Percentiles rank a stretch among this genome's conserved stretches.
These are phyloP conservation scores for Wickerhamomyces rabaulensis DNA, from an alignment of 805 yeast genomes.

Conservation along the genomic window DNA sequence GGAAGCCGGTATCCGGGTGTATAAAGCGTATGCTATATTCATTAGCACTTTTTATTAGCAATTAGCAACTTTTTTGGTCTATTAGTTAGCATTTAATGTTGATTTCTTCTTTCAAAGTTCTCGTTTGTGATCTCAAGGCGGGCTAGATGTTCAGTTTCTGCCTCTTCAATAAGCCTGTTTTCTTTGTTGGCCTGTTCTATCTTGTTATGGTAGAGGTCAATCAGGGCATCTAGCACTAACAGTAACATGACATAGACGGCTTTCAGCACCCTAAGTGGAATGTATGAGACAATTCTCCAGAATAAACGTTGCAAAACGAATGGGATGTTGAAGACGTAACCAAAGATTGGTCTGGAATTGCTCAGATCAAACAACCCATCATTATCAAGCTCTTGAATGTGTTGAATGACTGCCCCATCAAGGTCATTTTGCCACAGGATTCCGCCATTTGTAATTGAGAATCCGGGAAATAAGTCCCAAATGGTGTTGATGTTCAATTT, in stretches of 20 bases:
- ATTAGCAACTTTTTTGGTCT: neutral
- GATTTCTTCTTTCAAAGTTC: neutral
- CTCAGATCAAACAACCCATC: neutral
- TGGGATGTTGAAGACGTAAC: constrained; percentile 5
- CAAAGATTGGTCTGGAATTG: constrained; percentile 5
- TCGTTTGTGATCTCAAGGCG: neutral
- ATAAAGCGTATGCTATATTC: too few species aligned
- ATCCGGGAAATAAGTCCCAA: neutral
- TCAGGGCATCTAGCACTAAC: constrained; percentile 8
- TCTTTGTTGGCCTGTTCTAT: neutral
- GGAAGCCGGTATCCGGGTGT: too few species aligned
- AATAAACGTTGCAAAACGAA: constrained; percentile 5
- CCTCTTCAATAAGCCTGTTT: neutral
- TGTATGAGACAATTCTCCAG: constrained; percentile 11
- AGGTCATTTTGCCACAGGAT: neutral
- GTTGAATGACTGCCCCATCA: neutral
- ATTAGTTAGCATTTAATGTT: neutral
- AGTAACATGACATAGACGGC: constrained; percentile 6
- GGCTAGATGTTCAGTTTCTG: neutral
- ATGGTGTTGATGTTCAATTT: neutral
- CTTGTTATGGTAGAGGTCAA: neutral
- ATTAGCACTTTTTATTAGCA: neutral
- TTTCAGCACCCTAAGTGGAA: constrained; percentile 11
- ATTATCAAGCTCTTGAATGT: neutral
- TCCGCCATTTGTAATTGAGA: neutral